Evolutionary conservation across 2,329 filamentous ascomycete genomes (phyloP), one percentile per base, ranked within the genome.

Genomic region (Dactylonectria estremocensis): DNA sequence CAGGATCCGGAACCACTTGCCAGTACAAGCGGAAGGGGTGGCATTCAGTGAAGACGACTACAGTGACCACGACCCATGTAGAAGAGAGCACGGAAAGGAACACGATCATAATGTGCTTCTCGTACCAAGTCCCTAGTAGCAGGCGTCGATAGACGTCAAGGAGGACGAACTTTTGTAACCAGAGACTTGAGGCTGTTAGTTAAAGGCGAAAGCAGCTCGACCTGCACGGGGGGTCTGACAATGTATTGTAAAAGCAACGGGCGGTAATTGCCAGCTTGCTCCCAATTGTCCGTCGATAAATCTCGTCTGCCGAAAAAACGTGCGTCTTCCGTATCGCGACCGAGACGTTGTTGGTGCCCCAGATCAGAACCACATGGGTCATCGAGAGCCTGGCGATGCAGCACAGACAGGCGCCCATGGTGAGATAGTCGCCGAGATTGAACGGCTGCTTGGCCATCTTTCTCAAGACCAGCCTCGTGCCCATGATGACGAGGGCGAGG

Each of bases 1-100:
- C 70, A 45, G 70, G 69, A 59, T 71, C 61, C 0, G 70, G 70
- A 37, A 68, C 63, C 3, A 72, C 70, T 50, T 72, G 70, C 70
- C 70, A 72, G 18, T 72, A 69, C 9, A 69, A 46, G 46, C 64
- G 58, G 8, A 69, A 64, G 0, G 67, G 67, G 0, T 24, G 35
- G 7, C 67, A 69, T 50, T 69, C 67, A 53, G 16, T 68, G 18
- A 69, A 69, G 14, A 65, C 68, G 0, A 59, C 43, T 10, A 69
- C 64, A 14, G 68, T 53, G 14, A 53, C 13, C 33, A 33, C 53
- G 20, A 68, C 35, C 35, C 35, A 40, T 13, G 35, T 40, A 40
- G 14, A 3, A 16, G 35, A 40, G 14, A 40, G 11, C 35, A 40
- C 3, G 35, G 35, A 13, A 16, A 40, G 5, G 35, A 40, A 40